These are phyloP conservation scores for Astrephomene gubernaculifera DNA, from an alignment of 139 green algal species.

Conservation along the genomic window DNA sequence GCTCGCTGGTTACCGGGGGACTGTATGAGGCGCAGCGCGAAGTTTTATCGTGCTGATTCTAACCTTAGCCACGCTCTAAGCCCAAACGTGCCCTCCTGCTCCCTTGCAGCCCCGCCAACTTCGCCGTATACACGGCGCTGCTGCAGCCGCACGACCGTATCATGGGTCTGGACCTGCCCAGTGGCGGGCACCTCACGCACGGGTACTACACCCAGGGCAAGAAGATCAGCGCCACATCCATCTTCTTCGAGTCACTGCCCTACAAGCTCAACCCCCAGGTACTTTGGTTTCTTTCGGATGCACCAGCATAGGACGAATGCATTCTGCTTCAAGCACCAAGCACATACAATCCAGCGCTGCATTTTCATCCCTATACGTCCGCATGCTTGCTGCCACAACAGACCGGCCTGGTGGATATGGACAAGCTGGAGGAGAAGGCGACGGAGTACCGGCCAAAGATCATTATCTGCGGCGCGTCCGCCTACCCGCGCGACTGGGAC, in stretches of 20 bases:
- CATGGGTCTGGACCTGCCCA: conserved; percentile 98
- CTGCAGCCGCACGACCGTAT: conserved; percentile 98
- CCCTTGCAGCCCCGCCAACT: conserved; percentile 91
- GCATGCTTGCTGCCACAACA: too few species aligned
- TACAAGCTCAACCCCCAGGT: conserved; percentile 90
- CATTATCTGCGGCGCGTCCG: conserved; percentile 92
- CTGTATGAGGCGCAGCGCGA: too few species aligned
- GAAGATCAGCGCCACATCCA: conserved; percentile 97
- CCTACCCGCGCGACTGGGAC: conserved; percentile 91
- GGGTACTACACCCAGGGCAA: conserved; percentile 97
- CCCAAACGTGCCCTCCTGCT: background rate
- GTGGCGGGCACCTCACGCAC: conserved; percentile 97
- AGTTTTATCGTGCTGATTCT: too few species aligned
- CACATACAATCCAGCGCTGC: too few species aligned
- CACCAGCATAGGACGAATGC: too few species aligned
- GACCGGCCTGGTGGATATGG: conserved; percentile 97
- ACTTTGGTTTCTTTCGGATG: too few species aligned
- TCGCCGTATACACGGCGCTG: conserved; percentile 98
- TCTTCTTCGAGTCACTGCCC: conserved; percentile 96
- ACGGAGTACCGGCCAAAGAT: conserved; percentile 90
- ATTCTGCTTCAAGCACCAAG: too few species aligned
- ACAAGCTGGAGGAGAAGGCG: conserved; percentile 85
- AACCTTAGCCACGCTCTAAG: too few species aligned
- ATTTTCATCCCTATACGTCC: too few species aligned
- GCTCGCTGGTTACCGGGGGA: too few species aligned